phyloP scores from a whole-genome alignment of 78 protist species.

The Chrysochromulina tobinii region DNA sequence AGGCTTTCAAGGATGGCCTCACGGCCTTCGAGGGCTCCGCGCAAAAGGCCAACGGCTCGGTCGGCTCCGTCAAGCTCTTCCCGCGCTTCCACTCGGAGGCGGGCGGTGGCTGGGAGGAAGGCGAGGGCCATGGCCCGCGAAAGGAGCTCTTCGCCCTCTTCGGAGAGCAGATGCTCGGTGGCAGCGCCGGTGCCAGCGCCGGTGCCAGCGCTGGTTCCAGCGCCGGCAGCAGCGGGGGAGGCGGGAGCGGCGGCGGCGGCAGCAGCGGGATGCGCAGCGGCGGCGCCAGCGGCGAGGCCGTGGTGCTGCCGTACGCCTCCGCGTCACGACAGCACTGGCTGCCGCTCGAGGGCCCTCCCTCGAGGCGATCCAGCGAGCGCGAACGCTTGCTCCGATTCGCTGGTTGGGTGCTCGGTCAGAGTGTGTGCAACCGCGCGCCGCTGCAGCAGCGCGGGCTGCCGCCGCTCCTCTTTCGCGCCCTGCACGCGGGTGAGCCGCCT shows the following conservation, averaged over 20 bases:
- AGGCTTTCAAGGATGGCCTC: too few relatives aligned
- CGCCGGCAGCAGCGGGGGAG: too few relatives aligned
- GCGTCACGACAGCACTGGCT: background rate
- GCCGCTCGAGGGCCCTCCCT: too few relatives aligned
- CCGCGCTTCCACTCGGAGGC: background rate
- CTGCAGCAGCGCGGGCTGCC: too few relatives aligned
- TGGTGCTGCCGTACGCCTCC: background rate
- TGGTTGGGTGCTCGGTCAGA: background rate
- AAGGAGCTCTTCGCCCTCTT: slow-evolving; percentile 8
- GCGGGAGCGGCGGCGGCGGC: background rate
- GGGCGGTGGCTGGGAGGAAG: background rate
- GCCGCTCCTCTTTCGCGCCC: too few relatives aligned
- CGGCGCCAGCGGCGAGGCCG: background rate
- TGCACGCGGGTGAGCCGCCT: too few relatives aligned
- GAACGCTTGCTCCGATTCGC: background rate
- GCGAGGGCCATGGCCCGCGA: slow-evolving; percentile 24
- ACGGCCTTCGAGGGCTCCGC: background rate
- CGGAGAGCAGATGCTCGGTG: background rate
- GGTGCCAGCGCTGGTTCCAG: background rate
- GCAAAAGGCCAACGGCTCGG: background rate
- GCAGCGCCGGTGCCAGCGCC: background rate
- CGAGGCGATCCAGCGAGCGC: background rate
- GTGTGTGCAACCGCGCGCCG: background rate
- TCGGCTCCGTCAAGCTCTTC: background rate
- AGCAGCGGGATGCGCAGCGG: background rate